Evolutionary conservation across 441 rosid species (phyloP).

Genomic region (Pelargonium exstipulatum): DNA sequence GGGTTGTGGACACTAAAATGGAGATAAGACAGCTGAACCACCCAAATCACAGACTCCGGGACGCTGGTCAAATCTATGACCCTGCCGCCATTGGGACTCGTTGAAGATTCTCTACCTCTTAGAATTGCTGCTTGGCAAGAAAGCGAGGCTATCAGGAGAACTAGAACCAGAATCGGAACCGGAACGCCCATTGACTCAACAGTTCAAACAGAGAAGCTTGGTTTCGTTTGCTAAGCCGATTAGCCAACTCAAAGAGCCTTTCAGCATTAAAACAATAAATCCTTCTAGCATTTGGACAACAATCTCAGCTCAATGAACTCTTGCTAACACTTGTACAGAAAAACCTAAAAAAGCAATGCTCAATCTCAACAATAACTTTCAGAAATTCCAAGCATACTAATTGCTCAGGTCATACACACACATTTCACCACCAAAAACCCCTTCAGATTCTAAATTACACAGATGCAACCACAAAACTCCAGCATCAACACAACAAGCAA

Average conservation of each 20-base stretch:
- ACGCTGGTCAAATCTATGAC: slow-evolving; percentile 52
- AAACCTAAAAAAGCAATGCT: too few species aligned
- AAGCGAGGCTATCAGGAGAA: not conserved
- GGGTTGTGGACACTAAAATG: slow-evolving; percentile 93
- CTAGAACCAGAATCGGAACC: not conserved
- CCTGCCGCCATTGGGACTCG: slow-evolving; percentile 15
- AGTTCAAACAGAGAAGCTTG: too few species aligned
- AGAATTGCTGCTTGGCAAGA: not conserved
- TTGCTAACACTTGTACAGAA: too few species aligned
- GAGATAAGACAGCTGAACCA: slow-evolving; percentile 92
- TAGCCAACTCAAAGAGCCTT: too few species aligned
- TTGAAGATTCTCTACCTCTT: not conserved
- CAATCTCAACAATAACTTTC: too few species aligned
- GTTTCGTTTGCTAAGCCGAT: too few species aligned
- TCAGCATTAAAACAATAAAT: too few species aligned
- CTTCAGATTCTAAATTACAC: not conserved
- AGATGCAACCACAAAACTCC: not conserved
- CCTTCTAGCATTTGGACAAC: too few species aligned
- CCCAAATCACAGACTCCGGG: slow-evolving; percentile 72
- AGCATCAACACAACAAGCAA: not conserved
- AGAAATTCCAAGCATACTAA: too few species aligned
- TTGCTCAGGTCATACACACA: too few species aligned
- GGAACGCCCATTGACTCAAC: not conserved
- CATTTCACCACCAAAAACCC: not conserved
- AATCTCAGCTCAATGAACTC: too few species aligned